Evolutionary conservation across 148 eudicot species (phyloP).

Genomic region (Fagopyrum homotropicum): DNA sequence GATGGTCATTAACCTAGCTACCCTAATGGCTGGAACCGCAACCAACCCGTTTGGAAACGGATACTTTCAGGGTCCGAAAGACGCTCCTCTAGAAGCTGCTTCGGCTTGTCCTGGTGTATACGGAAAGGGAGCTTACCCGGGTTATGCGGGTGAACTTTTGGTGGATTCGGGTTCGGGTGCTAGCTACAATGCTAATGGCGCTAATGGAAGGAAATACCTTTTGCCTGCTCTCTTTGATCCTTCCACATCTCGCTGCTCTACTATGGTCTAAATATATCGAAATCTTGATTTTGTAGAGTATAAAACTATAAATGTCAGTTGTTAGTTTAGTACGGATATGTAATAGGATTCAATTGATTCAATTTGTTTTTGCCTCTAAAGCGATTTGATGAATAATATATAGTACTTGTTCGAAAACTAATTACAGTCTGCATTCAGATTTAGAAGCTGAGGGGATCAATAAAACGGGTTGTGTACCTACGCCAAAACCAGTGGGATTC

Average conservation of each 20-base stretch:
- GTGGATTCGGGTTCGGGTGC: slow-evolving; percentile 40
- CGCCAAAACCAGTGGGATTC: slow-evolving; percentile 11
- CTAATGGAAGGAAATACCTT: slow-evolving; percentile 16
- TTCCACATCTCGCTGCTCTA: background rate
- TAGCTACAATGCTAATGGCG: slow-evolving; percentile 44
- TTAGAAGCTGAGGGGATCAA: background rate
- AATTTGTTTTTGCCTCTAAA: no score
- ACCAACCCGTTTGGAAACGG: slow-evolving; percentile 68
- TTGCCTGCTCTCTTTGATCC: slow-evolving; percentile 23
- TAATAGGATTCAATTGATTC: no score
- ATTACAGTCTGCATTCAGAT: no score
- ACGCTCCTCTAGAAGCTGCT: slow-evolving; percentile 53
- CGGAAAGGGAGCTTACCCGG: slow-evolving; percentile 60
- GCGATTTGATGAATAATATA: no score
- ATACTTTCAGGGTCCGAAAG: slow-evolving; percentile 52
- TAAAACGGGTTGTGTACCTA: background rate
- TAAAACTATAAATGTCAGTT: no score
- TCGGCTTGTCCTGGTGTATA: slow-evolving; percentile 59
- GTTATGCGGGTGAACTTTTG: slow-evolving; percentile 51
- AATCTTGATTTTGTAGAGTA: no score
- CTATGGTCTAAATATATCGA: slow-evolving; percentile 15
- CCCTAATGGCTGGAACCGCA: slow-evolving; percentile 47
- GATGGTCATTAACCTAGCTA: background rate
- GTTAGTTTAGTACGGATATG: no score
- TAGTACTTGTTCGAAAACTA: no score